Evolutionary conservation across 306 rosid species (phyloP), one percentile per base, ranked within the genome.

Genomic region (Sicyos edulis): DNA sequence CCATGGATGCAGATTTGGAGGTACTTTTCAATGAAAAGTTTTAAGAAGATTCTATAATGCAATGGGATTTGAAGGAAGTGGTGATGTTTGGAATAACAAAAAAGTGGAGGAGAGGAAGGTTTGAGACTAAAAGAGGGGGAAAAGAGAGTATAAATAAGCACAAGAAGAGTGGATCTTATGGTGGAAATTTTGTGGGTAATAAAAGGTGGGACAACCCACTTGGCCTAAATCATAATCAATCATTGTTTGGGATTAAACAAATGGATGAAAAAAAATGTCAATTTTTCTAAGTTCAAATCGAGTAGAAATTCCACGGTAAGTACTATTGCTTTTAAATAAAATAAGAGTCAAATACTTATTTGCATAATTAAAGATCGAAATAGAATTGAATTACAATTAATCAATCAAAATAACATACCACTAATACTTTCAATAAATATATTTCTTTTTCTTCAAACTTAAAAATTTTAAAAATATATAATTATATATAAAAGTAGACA

Each of bases 61-160:
- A 63, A 63, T 37, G 58, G 22, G 58, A 19, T 54, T n/a, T 55
- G 59, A 62, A 82, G 82, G 74, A 76, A 69, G 71, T 24, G 53
- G 71, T 64, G 80, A 63, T 66, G 17, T 60, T 50, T 70, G 80
- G 15, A 8, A 19, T 56, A 64, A 79, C 75, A 70, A 60, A 62
- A 67, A 74, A 53, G 66, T 29, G 21, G 75, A 29, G 53, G 68
- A 76, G 72, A 68, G 77, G 65, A 78, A 37, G 44, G 6, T 66
- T 45, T 29, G 72, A 7, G 72, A 44, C 3, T 42, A 6, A 77
- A 53, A 63, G 60, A 72, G 68, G 74, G 69, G 52, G 67, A 74
- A 65, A 47, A 22, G 73, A 73, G 81, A 76, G 70, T 56, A 83
- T 89, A 87, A 51, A 92, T 92, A 92, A 81, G 73, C 75, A 74